Conservation (phyloP, 306 rosid species). For the Lathyrus sativus region DNA sequence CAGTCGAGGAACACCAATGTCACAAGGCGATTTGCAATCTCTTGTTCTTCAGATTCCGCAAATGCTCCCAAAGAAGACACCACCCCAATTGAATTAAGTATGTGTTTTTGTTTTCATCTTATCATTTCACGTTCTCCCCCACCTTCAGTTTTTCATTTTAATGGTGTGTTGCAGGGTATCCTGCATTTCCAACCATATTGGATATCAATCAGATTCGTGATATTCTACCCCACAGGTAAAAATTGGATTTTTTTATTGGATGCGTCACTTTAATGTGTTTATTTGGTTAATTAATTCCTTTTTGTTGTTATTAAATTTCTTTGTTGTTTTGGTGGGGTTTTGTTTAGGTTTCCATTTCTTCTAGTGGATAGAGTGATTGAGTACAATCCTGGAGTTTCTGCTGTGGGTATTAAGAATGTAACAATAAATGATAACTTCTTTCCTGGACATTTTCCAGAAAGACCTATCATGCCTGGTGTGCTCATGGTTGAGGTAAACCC, state of each 20-base stretch:
- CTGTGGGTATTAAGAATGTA: constrained; percentile 62
- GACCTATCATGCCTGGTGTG: constrained; percentile 96
- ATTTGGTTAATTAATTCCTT: not conserved
- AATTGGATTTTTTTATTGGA: not conserved
- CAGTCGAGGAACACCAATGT: constrained; percentile 21
- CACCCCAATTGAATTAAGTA: constrained; percentile 65
- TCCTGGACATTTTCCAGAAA: constrained; percentile 96
- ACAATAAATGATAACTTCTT: constrained; percentile 91
- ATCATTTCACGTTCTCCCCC: not conserved
- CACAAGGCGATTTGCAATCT: constrained; percentile 37
- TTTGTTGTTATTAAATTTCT: not conserved
- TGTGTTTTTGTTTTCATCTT: constrained; percentile 10
- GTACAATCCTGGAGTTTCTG: constrained; percentile 62
- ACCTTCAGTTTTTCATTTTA: not conserved
- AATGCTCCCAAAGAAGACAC: constrained; percentile 41
- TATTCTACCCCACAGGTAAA: constrained; percentile 78
- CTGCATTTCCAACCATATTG: constrained; percentile 75
- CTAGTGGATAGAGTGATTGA: constrained; percentile 88
- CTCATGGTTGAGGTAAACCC: constrained; percentile 81
- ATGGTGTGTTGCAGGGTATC: constrained; percentile 47
- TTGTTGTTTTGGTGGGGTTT: constrained; percentile 25
- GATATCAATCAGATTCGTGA: constrained; percentile 83
- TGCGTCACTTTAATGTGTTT: not conserved
- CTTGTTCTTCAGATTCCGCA: constrained; percentile 45
- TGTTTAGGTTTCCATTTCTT: constrained; percentile 86